These are phyloP conservation scores for Silybum marianum DNA, from an alignment of 129 eudicot genomes.

Conservation along the genomic window DNA sequence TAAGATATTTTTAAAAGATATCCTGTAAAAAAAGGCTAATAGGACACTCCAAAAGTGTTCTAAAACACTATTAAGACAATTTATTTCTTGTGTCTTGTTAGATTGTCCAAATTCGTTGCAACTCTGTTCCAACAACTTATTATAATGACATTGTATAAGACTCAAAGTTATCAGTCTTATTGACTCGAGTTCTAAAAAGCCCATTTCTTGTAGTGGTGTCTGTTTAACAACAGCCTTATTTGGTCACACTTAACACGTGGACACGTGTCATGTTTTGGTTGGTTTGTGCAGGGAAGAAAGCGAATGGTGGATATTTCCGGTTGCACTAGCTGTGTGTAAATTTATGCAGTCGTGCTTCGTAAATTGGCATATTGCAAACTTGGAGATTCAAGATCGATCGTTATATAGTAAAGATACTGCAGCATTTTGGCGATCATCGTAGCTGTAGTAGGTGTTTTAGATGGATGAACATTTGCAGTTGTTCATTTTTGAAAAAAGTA, in stretches of 20 bases:
- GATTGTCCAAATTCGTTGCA: no score
- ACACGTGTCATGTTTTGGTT: conserved; percentile 4
- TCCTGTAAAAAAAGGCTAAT: neutral
- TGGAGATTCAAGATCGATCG: conserved; percentile 98
- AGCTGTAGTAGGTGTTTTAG: conserved; percentile 4
- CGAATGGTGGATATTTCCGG: conserved; percentile 99
- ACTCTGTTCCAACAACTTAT: neutral
- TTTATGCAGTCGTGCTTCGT: conserved; percentile 76
- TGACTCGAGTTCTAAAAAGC: neutral
- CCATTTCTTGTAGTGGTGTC: neutral
- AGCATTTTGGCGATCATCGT: conserved; percentile 85
- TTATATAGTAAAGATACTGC: conserved; percentile 82
- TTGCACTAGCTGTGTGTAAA: conserved; percentile 82
- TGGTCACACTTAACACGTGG: neutral
- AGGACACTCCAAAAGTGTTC: neutral
- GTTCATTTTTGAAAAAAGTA: conserved; percentile 23
- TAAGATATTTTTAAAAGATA: no score
- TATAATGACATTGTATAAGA: neutral
- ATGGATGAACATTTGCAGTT: neutral
- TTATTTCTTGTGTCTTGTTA: no score
- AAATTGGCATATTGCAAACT: conserved; percentile 97
- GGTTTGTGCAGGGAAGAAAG: conserved; percentile 88
- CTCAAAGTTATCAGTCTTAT: neutral
- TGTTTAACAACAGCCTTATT: neutral
- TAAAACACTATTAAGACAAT: no score